Evolutionary conservation across 495 filamentous ascomycete genomes (phyloP).

Genomic region (Lasiosphaeria ovina): DNA sequence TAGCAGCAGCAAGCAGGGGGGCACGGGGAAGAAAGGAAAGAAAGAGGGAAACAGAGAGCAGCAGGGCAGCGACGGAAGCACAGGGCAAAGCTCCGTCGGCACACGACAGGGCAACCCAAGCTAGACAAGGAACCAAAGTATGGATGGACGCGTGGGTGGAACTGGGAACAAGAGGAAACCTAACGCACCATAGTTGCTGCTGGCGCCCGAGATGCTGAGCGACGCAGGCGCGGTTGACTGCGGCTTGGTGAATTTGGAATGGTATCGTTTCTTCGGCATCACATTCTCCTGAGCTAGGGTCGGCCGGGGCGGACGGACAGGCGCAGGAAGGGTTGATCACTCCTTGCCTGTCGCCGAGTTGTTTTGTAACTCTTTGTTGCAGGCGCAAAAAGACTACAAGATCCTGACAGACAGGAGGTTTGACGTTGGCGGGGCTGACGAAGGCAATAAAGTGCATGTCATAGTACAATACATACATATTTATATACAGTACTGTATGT

Average conservation of each 20-base stretch:
- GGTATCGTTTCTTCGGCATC: conserved; percentile 58
- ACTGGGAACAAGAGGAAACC: not conserved
- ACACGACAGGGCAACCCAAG: too few species aligned
- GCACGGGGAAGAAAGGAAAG: not conserved
- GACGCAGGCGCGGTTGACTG: conserved; percentile 49
- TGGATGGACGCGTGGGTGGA: not conserved
- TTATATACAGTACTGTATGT: too few species aligned
- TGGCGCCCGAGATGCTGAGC: conserved; percentile 30
- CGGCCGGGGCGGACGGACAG: not conserved
- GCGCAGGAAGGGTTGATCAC: too few species aligned
- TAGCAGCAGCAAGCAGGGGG: not conserved
- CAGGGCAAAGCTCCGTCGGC: too few species aligned
- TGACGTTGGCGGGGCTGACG: too few species aligned
- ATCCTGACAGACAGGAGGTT: too few species aligned
- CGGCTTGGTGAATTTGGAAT: conserved; percentile 49
- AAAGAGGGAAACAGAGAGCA: not conserved
- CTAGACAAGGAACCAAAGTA: too few species aligned
- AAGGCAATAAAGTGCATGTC: too few species aligned
- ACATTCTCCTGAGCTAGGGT: not conserved
- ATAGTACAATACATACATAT: too few species aligned
- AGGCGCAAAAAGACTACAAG: too few species aligned
- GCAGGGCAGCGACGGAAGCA: too few species aligned
- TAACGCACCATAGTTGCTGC: conserved; percentile 24
- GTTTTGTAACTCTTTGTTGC: too few species aligned
- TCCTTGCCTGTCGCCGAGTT: not conserved